Evolutionary conservation across 2,329 filamentous ascomycete genomes (phyloP), one percentile per base, ranked within the genome.

Genomic region (Trichoderma cornu-damae): DNA sequence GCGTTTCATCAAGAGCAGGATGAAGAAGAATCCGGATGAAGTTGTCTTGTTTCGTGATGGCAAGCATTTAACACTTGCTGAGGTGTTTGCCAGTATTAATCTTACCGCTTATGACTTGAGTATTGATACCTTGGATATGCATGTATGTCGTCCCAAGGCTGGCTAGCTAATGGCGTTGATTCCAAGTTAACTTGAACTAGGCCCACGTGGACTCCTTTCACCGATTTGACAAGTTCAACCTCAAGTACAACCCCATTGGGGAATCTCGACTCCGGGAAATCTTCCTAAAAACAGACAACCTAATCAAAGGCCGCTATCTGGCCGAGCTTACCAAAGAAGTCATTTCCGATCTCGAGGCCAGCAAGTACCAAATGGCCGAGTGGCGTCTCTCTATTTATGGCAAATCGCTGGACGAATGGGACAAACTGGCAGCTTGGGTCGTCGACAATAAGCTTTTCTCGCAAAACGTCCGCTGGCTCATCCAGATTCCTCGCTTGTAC

Each of bases 331-430:
- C 93, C 2, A 96, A 96, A 67, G 94, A 99, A 73, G 94, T 99
- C 61, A 96, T 99, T 55, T 86, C 91, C 3, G 94, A 99, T 79
- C 77, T 99, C 30, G 94, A 99, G 72, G 96, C 93, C 48, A 96
- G 92, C 82, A 99, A 99, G 72, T 99, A 99, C 68, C 94, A 99
- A 71, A 96, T 99, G 89, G 94, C 94, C 1, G 94, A 99, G 75
- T 99, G 95, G 92, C 90, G 94, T 42, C 96, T 99, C 64, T 96
- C 92, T 22, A 90, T 99, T 62, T 99, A 99, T 67, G 94, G 94
- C 61, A 89, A 90, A 69, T 88, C 88, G 2, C 80, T 96, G 38
- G 87, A 96, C 61, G 94, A 99, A 72, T 99, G 94, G 94, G 93
- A 97, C 68, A 99, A 96, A 69, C 83, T 99, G 51, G 94, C 94